These are phyloP conservation scores for Yarrowia osloensis DNA, from an alignment of 805 yeast genomes.

Conservation along the genomic window DNA sequence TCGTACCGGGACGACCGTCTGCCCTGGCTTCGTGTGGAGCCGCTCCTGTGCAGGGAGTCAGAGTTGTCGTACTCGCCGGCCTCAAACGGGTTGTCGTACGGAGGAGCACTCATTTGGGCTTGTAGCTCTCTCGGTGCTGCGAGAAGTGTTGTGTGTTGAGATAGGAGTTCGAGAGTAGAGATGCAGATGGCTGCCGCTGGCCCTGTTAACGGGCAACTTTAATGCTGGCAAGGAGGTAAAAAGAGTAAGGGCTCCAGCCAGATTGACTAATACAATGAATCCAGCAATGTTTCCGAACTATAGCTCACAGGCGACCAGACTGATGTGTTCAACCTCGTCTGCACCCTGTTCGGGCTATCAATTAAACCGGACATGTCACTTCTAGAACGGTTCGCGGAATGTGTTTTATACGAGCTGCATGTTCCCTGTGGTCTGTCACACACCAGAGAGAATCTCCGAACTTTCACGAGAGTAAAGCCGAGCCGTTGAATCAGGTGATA, in stretches of 20 bases:
- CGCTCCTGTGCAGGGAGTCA: background rate
- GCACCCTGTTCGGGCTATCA: no score
- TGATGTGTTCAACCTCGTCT: no score
- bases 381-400: background rate
- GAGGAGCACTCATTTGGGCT: constrained; percentile 14
- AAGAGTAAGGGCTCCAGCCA: background rate
- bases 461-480: background rate
- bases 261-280: background rate
- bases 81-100: constrained; percentile 26
- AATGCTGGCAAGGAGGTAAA: constrained; percentile 6
- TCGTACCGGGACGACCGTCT: constrained; percentile 28
- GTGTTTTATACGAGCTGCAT: constrained; percentile 18
- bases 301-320: no score
- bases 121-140: background rate
- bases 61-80: constrained; percentile 10
- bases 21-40: constrained; percentile 7
- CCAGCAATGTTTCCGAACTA: background rate
- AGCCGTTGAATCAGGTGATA: background rate
- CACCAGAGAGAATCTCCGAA: background rate
- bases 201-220: constrained; percentile 18
- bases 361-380: background rate
- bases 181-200: constrained; percentile 21
- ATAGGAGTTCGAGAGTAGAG: constrained; percentile 5
- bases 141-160: background rate
- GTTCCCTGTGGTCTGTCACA: background rate